Evolutionary conservation across 2,329 filamentous ascomycete genomes (phyloP), one percentile per base, ranked within the genome.

Genomic region (Verticillium zaregamsianum): DNA sequence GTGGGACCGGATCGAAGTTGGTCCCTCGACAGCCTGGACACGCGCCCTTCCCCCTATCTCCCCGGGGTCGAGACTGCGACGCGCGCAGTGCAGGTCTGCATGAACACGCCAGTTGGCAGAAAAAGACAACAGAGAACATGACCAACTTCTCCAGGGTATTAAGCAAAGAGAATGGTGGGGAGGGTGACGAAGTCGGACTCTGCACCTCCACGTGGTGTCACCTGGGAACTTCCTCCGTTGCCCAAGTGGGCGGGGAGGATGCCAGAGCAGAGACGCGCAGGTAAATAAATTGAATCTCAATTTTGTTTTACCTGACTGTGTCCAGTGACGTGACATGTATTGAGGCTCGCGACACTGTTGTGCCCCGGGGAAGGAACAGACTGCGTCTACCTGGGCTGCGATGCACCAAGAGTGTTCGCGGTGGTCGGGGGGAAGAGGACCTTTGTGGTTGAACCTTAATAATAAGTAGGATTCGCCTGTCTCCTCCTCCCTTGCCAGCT

Each of bases 201-300:
- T 63, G 59, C n/a, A 58, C 61, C 61, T 63, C 59, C 59, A 49
- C 59, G 61, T 58, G 61, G 61, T 63, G 61, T 58, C 59, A 40
- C 61, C 61, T 63, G 61, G 61, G 57, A 61, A 61, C 55, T 54
- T 60, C 55, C n/a, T 31, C 35, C 32, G 23, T 49, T 39, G 20
- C 20, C 20, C 49, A 25, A 25, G 20, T 54, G 49, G 20, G 49
- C 3, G 49, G 49, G 20, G 20, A n/a, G 20, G 35, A 57, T 55
- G 58, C 58, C 23, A 60, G 59, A 54, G 55, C 58, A 62, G 61
- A 62, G 61, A 60, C 61, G 61, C 61, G 55, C 3, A 31, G 3
- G 37, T 40, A 5, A 3, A 15, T 49, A 6, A 28, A 28, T 6
- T 5, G 6, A 1, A 28, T 28, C 28, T 6, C 28, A 28, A 28